Base-by-base conservation (phyloP, 1,284 basidiomycete genomes). In the Prillingera fragicola region DNA sequence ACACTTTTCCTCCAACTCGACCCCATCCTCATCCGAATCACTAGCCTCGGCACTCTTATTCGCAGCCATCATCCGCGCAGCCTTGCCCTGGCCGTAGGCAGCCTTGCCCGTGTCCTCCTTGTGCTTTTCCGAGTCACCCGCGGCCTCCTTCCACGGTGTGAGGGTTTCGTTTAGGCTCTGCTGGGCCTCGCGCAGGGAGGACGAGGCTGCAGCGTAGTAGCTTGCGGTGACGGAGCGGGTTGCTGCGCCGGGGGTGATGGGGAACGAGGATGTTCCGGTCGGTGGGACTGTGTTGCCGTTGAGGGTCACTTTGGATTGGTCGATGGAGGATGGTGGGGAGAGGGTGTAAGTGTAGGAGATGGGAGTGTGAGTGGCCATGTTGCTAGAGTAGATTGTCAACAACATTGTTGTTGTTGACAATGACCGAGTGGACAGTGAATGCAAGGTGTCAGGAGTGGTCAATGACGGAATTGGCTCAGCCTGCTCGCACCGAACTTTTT, bases 101-200 rank as follows among this genome's bases (percentile, higher is more conserved):
- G 52, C 48, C 38, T 45, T 52, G 14, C 54, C 59, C 4, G 41
- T 25, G 41, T 57, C 55, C 49, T 65, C 62, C 35, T 58, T 61
- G 32, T 22, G 26, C 49, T 63, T 63, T 44, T 65, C 63, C 23
- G 10, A 18, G 40, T 65, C 63, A 1, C 63, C 63, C 7, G 62
- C 47, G 3, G 53, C 58, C 31, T 65, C 63, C 50, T 65, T 65
- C 63, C 63, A 65, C 10, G 33, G 35, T 0, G 59, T 65, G 34
- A 65, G 35, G 14, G 25, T 33, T 12, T 50, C 58, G 39, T 59
- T 65, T 17, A 63, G 43, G 8, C 48, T 22, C 14, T 33, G 32
- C 42, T 65, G 63, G 3, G 46, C 53, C 3, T 38, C 39, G 8
- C 49, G 51, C 9, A 65, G 36, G 2, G 57, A 37, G 2, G 45